Conservation (phyloP, 2,329 filamentous ascomycete genomes). For the Diaporthe ampelina region DNA sequence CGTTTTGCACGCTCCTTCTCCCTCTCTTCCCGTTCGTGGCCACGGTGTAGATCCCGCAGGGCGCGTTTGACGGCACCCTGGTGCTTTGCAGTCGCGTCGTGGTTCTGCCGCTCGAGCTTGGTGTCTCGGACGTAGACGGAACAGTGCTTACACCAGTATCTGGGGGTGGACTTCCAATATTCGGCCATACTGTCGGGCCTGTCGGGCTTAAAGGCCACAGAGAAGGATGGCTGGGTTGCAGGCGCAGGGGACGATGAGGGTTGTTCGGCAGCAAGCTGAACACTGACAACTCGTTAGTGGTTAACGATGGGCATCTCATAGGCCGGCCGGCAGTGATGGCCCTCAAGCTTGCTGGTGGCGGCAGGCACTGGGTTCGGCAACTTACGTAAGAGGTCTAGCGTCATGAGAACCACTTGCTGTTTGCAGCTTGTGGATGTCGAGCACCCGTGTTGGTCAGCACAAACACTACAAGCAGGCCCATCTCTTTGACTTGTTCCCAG, state of each 20-base stretch:
- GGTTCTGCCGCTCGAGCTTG: conserved; percentile 87
- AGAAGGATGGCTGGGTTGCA: not conserved
- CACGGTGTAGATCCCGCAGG: conserved; percentile 88
- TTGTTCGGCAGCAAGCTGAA: not conserved
- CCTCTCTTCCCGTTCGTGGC: conserved; percentile 83
- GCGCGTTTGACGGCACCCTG: conserved; percentile 90
- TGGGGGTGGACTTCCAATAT: conserved; percentile 98
- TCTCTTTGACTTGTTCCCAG: not conserved
- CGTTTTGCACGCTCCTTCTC: conserved; percentile 86
- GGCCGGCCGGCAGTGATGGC: conserved; percentile 15
- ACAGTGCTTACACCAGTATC: conserved; percentile 99
- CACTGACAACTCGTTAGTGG: not conserved
- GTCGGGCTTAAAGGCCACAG: not conserved
- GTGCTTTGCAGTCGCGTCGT: conserved; percentile 88
- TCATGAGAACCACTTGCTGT: not conserved
- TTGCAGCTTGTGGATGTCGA: conserved; percentile 5
- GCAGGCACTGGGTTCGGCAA: not conserved
- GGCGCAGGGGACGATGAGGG: not conserved
- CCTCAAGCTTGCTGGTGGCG: no score
- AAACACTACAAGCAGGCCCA: not conserved
- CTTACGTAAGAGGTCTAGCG: not conserved
- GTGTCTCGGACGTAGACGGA: conserved; percentile 91
- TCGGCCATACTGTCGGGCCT: conserved; percentile 78
- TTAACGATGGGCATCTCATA: not conserved
- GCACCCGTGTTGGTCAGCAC: not conserved